These are phyloP conservation scores for Leucaena leucocephala DNA, from an alignment of 306 rosid species.

Conservation along the genomic window DNA sequence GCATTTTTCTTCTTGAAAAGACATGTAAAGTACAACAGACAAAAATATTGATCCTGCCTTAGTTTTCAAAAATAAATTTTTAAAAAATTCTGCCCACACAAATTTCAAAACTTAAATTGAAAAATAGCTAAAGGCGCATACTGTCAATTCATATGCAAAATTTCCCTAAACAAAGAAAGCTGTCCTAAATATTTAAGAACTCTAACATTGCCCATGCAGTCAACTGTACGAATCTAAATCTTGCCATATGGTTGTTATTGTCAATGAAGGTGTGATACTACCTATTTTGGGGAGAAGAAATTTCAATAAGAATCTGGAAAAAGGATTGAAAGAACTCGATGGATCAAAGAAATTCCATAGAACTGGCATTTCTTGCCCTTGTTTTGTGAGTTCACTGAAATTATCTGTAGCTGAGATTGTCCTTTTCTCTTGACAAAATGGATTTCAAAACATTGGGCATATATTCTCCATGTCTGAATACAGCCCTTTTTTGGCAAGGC, in stretches of 20 bases:
- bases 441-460: background rate
- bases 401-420: background rate
- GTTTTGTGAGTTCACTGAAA: background rate
- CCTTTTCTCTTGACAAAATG: background rate
- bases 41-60: slow-evolving; percentile 8
- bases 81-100: background rate
- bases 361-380: background rate
- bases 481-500: background rate
- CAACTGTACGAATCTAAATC: background rate
- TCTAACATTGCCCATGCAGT: background rate
- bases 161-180: background rate
- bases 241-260: background rate
- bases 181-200: background rate
- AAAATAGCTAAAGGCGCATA: background rate
- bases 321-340: background rate
- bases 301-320: background rate
- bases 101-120: slow-evolving; percentile 7
- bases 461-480: background rate
- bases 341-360: background rate
- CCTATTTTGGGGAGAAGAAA: background rate
- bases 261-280: background rate
- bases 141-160: slow-evolving; percentile 9
- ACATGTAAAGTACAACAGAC: background rate
- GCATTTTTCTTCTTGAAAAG: slow-evolving; percentile 3
- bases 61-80: background rate